These are phyloP conservation scores for Paxillus ammoniavirescens DNA, from an alignment of 768 basidiomycete genomes.

Conservation along the genomic window DNA sequence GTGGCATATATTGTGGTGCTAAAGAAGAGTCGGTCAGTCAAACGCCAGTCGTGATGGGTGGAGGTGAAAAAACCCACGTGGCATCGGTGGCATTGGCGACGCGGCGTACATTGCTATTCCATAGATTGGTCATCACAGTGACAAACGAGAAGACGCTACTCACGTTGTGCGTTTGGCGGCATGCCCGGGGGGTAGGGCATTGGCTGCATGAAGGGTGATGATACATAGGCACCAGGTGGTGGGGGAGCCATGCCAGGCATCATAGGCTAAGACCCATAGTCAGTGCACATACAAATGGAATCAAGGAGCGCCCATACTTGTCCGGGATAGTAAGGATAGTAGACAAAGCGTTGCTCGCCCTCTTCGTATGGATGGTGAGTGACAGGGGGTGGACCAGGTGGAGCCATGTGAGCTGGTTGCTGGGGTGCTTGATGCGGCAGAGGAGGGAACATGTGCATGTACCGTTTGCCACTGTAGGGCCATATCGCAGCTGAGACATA, in stretches of 20 bases:
- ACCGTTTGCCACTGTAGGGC: constrained; percentile 91
- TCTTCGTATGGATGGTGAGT: constrained; percentile 81
- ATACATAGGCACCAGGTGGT: constrained; percentile 79
- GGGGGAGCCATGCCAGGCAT: constrained; percentile 84
- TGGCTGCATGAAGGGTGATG: constrained; percentile 77
- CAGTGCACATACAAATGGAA: neutral
- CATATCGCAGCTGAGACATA: constrained; percentile 60
- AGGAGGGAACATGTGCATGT: constrained; percentile 72
- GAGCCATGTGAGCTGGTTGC: constrained; percentile 64
- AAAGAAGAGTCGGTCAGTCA: constrained; percentile 8
- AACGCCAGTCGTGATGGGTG: neutral
- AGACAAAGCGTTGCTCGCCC: constrained; percentile 68
- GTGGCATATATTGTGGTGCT: constrained; percentile 80
- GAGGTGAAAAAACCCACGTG: constrained; percentile 52
- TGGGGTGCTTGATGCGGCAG: constrained; percentile 57
- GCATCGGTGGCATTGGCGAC: constrained; percentile 85
- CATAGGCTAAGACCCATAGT: constrained; percentile 53
- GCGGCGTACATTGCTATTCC: constrained; percentile 73
- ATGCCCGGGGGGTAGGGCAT: constrained; percentile 82
- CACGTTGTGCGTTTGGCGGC: constrained; percentile 67
- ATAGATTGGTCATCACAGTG: constrained; percentile 5
- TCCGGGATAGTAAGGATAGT: constrained; percentile 80
- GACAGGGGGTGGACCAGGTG: constrained; percentile 65
- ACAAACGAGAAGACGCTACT: constrained; percentile 1
- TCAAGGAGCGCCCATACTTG: constrained; percentile 44